These are phyloP conservation scores for Asterella californica DNA, from an alignment of 225 moss, liverwort and hornwort genomes.

Conservation along the genomic window DNA sequence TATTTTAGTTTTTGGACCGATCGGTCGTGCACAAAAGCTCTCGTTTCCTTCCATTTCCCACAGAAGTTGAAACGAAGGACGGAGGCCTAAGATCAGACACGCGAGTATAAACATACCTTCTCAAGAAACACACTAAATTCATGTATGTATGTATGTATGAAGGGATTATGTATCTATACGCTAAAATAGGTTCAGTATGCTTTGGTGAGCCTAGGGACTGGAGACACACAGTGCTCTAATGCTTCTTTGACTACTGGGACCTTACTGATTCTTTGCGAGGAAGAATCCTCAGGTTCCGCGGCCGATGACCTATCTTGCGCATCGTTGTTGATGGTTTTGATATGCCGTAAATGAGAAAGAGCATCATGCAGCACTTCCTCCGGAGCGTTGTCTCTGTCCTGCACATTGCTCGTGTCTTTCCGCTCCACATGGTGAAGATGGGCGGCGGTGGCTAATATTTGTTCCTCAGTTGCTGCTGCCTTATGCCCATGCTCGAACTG, in stretches of 20 bases:
- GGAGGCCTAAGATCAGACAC: background rate
- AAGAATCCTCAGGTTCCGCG: constrained; percentile 12
- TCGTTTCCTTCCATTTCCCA: no score
- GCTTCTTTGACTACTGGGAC: constrained; percentile 4
- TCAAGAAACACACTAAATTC: constrained; percentile 6
- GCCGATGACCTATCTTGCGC: background rate
- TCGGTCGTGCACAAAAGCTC: no score
- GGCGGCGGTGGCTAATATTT: background rate
- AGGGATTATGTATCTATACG: background rate
- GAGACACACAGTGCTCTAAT: constrained; percentile 5
- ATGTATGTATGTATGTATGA: background rate
- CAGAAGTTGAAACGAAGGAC: background rate
- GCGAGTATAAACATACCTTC: background rate
- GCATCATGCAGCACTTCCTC: constrained; percentile 6
- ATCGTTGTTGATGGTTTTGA: background rate
- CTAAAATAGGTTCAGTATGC: constrained; percentile 8
- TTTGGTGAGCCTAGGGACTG: constrained; percentile 4
- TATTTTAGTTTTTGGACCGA: background rate
- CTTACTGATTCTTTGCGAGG: constrained; percentile 12
- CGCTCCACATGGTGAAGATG: constrained; percentile 15
- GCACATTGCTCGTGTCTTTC: background rate
- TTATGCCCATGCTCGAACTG: background rate
- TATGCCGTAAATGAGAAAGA: constrained; percentile 2
- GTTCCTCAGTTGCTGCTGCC: background rate
- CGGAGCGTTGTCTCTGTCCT: background rate